Evolutionary conservation across 2,329 filamentous ascomycete species (phyloP).

Genomic region (Dactylellina parvicollis): DNA sequence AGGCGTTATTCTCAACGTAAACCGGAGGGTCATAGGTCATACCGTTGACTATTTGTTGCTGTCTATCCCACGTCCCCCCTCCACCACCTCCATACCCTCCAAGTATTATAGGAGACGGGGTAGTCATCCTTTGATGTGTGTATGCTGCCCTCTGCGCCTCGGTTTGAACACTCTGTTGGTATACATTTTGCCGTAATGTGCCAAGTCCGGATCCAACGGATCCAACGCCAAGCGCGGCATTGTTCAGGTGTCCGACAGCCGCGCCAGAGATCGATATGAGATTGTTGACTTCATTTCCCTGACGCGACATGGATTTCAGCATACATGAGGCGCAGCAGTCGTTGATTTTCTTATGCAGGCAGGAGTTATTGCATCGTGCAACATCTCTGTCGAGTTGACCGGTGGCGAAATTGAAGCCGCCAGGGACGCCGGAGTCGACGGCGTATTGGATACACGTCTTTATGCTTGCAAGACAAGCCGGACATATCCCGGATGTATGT

Average conservation of each 20-base stretch:
- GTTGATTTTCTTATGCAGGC: slow-evolving; percentile 25
- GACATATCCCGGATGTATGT: background rate
- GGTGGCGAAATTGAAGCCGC: slow-evolving; percentile 36
- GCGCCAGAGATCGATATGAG: background rate
- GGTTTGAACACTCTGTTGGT: slow-evolving; percentile 1
- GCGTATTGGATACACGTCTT: slow-evolving; percentile 27
- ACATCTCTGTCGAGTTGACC: slow-evolving; percentile 21
- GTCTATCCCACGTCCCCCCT: too few relatives aligned
- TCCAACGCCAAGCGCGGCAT: slow-evolving; percentile 6
- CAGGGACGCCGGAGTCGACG: slow-evolving; percentile 21
- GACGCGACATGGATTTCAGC: background rate
- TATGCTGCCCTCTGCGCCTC: slow-evolving; percentile 1
- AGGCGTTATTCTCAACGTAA: too few relatives aligned
- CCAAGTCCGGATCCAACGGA: background rate
- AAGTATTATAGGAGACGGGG: background rate
- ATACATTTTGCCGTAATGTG: slow-evolving; percentile 9
- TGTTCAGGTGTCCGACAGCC: slow-evolving; percentile 6
- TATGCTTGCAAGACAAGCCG: background rate
- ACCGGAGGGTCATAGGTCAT: too few relatives aligned
- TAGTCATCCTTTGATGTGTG: background rate
- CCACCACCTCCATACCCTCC: background rate
- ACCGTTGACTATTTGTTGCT: too few relatives aligned
- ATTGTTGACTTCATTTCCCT: background rate
- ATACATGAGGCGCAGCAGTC: slow-evolving; percentile 24
- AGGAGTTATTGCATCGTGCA: slow-evolving; percentile 28